Conservation (phyloP, 495 filamentous ascomycete genomes). For the Xanthoparmelia taractica region DNA sequence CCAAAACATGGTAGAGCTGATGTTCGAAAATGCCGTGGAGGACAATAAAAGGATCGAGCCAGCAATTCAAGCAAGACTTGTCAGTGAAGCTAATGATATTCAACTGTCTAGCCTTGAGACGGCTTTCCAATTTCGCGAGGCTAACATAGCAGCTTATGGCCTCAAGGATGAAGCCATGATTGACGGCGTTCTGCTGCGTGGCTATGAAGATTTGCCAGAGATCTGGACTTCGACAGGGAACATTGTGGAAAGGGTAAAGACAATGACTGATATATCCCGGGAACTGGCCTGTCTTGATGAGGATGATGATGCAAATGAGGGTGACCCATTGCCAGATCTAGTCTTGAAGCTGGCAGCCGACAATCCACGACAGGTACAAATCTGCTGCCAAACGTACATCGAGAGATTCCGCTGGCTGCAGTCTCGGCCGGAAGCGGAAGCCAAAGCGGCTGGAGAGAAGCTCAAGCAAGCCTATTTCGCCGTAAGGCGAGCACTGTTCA, state of each 20-base stretch:
- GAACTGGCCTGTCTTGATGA: conserved; percentile 23
- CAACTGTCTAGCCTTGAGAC: conserved; percentile 61
- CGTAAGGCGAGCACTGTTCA: conserved; percentile 51
- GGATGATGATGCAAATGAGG: conserved; percentile 26
- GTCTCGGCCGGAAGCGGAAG: conserved; percentile 41
- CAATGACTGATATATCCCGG: conserved; percentile 42
- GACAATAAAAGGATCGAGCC: conserved; percentile 32
- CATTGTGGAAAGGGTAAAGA: conserved; percentile 46
- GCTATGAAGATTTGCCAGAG: conserved; percentile 59
- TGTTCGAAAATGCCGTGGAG: conserved; percentile 47
- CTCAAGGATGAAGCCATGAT: conserved; percentile 54
- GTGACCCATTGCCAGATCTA: conserved; percentile 30
- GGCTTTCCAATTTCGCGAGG: conserved; percentile 64
- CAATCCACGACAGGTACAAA: conserved; percentile 47
- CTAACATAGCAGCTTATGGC: conserved; percentile 61
- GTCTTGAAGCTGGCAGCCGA: conserved; percentile 44
- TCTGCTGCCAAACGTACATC: conserved; percentile 51
- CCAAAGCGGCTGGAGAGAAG: conserved; percentile 38
- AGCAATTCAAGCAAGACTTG: conserved; percentile 40
- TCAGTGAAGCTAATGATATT: conserved; percentile 76
- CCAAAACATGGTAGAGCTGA: conserved; percentile 59
- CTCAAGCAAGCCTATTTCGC: conserved; percentile 44
- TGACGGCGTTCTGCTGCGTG: conserved; percentile 56
- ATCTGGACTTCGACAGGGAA: conserved; percentile 72
- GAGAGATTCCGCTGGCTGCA: conserved; percentile 58